These are phyloP conservation scores for Epichloe typhina DNA, from an alignment of 2,329 filamentous ascomycete genomes.

Conservation along the genomic window DNA sequence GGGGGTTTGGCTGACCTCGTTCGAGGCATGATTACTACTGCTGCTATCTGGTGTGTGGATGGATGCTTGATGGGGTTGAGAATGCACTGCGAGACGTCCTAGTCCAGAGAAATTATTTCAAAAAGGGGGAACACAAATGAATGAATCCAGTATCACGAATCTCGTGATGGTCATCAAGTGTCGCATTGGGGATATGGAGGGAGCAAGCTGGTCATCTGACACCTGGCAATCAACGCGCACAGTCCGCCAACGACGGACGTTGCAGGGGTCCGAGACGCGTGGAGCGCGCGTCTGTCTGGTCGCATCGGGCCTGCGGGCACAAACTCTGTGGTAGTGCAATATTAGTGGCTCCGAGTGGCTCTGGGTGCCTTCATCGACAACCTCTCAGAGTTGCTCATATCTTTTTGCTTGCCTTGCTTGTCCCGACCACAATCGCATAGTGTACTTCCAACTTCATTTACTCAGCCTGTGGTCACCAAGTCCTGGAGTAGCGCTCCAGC, in stretches of 20 bases:
- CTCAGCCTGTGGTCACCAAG: neutral
- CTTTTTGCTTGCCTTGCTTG: too few relatives aligned
- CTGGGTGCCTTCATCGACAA: too few relatives aligned
- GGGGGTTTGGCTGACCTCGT: slow-evolving; percentile 31
- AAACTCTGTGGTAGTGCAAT: too few relatives aligned
- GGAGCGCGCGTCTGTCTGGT: slow-evolving; percentile 6
- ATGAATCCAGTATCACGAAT: neutral
- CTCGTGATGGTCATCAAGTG: too few relatives aligned
- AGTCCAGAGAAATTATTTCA: too few relatives aligned
- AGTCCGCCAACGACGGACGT: neutral
- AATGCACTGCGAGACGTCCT: neutral
- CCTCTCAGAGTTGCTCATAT: neutral
- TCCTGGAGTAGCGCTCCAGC: slow-evolving; percentile 1
- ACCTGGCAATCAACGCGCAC: slow-evolving; percentile 1
- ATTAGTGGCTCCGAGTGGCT: neutral
- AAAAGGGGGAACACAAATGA: too few relatives aligned
- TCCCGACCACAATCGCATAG: neutral
- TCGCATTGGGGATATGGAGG: neutral
- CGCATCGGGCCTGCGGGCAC: neutral
- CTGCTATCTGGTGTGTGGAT: neutral
- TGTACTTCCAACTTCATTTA: neutral
- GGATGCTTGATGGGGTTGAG: too few relatives aligned
- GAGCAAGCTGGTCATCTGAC: too few relatives aligned
- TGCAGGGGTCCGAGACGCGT: slow-evolving; percentile 5
- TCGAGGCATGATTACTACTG: slow-evolving; percentile 28